Evolutionary conservation across 306 rosid genomes (phyloP).

Genomic region (Leucaena leucocephala): DNA sequence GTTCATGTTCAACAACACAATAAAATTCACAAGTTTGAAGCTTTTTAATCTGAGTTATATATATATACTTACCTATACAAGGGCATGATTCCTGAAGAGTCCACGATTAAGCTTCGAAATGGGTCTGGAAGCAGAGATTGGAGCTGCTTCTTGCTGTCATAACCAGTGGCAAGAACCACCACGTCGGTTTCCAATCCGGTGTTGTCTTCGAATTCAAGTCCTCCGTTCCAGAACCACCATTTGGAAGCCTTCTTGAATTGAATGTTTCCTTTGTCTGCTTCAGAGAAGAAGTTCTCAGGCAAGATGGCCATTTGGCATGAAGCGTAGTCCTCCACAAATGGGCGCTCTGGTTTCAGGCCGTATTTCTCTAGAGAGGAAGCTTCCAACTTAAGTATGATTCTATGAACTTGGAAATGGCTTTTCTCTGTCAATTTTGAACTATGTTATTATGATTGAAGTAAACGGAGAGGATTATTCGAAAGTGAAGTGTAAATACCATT

Average conservation of each 20-base stretch:
- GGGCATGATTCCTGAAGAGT: conserved; percentile 58
- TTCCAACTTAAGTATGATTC: conserved; percentile 66
- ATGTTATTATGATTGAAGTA: neutral
- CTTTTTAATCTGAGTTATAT: neutral
- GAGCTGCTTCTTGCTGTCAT: conserved; percentile 58
- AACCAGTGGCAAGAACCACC: conserved; percentile 67
- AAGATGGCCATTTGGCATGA: conserved; percentile 76
- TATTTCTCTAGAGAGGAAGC: conserved; percentile 56
- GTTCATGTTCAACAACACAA: neutral
- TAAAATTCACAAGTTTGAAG: neutral
- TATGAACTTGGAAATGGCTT: conserved; percentile 62
- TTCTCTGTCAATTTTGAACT: conserved; percentile 42
- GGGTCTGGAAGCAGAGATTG: conserved; percentile 52
- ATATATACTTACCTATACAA: conserved; percentile 46
- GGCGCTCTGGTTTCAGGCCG: conserved; percentile 65
- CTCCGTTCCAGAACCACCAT: conserved; percentile 64
- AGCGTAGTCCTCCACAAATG: conserved; percentile 70
- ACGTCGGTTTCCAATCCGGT: conserved; percentile 57
- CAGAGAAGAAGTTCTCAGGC: conserved; percentile 58
- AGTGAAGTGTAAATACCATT: conserved; percentile 38
- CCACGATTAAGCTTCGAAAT: conserved; percentile 50
- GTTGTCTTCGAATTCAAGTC: conserved; percentile 61
- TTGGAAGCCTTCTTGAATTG: conserved; percentile 49
- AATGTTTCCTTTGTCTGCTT: conserved; percentile 63
- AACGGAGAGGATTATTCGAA: neutral